Evolutionary conservation across 1,284 basidiomycete species (phyloP).

Genomic region (Ustilago nuda): DNA sequence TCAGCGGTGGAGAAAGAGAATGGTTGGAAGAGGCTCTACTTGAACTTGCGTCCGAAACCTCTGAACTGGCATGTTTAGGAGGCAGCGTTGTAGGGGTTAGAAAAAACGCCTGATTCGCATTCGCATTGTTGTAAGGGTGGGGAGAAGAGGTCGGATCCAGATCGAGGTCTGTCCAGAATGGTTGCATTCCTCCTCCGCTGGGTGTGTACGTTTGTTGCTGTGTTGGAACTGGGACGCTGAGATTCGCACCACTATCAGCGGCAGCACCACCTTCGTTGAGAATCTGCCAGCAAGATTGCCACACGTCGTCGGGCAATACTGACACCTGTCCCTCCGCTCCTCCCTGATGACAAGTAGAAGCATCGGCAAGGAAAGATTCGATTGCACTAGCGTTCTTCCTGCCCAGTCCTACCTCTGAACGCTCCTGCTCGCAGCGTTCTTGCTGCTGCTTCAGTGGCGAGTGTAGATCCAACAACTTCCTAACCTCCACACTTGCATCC

Average conservation of each 20-base stretch:
- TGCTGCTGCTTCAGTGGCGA: conserved; percentile 24
- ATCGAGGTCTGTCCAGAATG: neutral
- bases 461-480: conserved; percentile 21
- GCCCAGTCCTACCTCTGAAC: too few species aligned
- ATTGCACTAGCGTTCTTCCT: neutral
- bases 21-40: conserved; percentile 22
- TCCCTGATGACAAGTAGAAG: neutral
- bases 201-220: too few species aligned
- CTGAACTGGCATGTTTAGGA: neutral
- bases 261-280: conserved; percentile 15
- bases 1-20: conserved; percentile 31
- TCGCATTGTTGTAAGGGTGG: neutral
- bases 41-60: neutral
- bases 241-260: too few species aligned
- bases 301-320: conserved; percentile 34
- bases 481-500: conserved; percentile 28
- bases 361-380: neutral
- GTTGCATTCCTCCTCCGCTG: too few species aligned
- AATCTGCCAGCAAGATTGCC: conserved; percentile 37
- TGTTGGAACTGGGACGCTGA: too few species aligned
- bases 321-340: neutral
- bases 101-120: neutral
- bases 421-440: neutral
- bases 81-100: neutral
- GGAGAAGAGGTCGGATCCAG: neutral